phyloP scores from a whole-genome alignment of 306 rosid species.

The Lathyrus oleraceus region DNA sequence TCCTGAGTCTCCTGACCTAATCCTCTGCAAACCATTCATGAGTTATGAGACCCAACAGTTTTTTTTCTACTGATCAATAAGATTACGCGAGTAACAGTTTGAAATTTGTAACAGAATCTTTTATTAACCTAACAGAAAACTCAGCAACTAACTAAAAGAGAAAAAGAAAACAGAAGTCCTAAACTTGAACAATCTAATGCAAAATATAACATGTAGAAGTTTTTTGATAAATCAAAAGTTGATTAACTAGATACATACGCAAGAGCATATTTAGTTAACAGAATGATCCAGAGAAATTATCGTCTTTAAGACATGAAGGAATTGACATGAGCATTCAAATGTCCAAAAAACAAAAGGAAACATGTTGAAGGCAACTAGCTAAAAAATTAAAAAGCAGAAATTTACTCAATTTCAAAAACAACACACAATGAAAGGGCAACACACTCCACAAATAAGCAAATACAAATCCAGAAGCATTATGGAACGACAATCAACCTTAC shows the following conservation, averaged over 20 bases:
- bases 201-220: not conserved
- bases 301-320: slow-evolving; percentile 19
- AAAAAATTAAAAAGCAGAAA: slow-evolving; percentile 3
- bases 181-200: not conserved
- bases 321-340: slow-evolving; percentile 22
- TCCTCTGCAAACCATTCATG: slow-evolving; percentile 3
- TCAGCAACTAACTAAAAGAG: no score
- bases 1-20: not conserved
- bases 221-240: not conserved
- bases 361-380: not conserved
- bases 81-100: not conserved
- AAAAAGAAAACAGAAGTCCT: no score
- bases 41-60: not conserved
- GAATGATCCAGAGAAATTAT: slow-evolving; percentile 25
- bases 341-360: slow-evolving; percentile 10
- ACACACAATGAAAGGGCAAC: slow-evolving; percentile 5
- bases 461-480: slow-evolving; percentile 28
- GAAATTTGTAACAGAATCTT: not conserved
- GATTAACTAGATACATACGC: slow-evolving; percentile 10
- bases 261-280: not conserved
- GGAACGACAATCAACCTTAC: slow-evolving; percentile 73
- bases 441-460: slow-evolving; percentile 26
- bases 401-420: slow-evolving; percentile 29
- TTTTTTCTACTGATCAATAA: slow-evolving; percentile 3
- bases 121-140: not conserved